Conservation (phyloP, 257 asterid species). For the Salvia rosmarinus region DNA sequence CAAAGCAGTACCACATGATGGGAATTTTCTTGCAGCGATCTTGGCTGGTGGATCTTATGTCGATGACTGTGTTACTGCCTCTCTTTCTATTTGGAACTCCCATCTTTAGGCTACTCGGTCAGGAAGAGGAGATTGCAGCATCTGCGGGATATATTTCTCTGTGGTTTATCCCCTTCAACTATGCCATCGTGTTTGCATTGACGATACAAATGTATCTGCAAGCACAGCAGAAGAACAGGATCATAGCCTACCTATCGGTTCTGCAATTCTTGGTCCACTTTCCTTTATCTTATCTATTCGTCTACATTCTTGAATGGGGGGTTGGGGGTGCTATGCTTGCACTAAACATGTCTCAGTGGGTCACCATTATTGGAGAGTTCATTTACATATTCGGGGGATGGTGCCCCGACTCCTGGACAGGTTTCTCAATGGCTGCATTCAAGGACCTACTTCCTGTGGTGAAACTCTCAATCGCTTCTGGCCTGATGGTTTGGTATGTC, state of each 20-base stretch:
- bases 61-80: constrained; percentile 67
- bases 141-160: constrained; percentile 73
- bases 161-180: constrained; percentile 80
- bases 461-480: constrained; percentile 81
- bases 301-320: constrained; percentile 55
- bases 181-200: constrained; percentile 67
- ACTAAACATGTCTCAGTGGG: constrained; percentile 63
- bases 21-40: constrained; percentile 92
- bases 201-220: constrained; percentile 89
- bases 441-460: constrained; percentile 80
- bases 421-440: constrained; percentile 64
- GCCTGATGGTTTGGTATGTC: constrained; percentile 83
- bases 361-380: constrained; percentile 67
- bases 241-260: constrained; percentile 67
- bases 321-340: constrained; percentile 82
- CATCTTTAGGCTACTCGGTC: constrained; percentile 75
- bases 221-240: constrained; percentile 86
- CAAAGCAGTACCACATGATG: constrained; percentile 90
- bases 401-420: constrained; percentile 84
- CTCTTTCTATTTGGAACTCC: constrained; percentile 60
- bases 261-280: constrained; percentile 60
- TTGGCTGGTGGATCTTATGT: constrained; percentile 76
- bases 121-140: constrained; percentile 52
- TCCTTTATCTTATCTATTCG: constrained; percentile 77
- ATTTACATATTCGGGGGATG: constrained; percentile 80